Conservation (phyloP, 345 rosid genomes). For the Aegle marmelos region DNA sequence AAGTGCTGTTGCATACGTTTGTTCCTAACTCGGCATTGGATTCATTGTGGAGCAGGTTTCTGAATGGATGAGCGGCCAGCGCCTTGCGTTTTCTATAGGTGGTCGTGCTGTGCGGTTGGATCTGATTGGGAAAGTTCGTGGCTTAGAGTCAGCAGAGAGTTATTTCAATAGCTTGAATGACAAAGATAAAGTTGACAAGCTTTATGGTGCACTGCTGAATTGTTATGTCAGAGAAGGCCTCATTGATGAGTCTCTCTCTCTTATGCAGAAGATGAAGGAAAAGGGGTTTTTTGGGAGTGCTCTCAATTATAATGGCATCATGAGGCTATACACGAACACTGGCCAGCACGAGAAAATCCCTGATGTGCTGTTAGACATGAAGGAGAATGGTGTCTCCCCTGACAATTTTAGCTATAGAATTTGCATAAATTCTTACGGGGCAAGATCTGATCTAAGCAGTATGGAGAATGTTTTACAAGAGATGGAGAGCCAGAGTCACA, state of each 20-base stretch:
- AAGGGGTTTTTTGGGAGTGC: slow-evolving; percentile 26
- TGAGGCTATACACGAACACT: slow-evolving; percentile 32
- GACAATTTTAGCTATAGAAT: slow-evolving; percentile 43
- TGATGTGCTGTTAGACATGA: slow-evolving; percentile 39
- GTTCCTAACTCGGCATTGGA: background rate
- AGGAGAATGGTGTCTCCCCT: slow-evolving; percentile 33
- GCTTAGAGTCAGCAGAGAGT: slow-evolving; percentile 36
- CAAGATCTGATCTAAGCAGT: slow-evolving; percentile 27
- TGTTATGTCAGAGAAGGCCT: slow-evolving; percentile 43
- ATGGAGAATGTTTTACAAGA: slow-evolving; percentile 39
- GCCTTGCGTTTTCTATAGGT: slow-evolving; percentile 18
- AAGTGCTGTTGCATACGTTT: background rate
- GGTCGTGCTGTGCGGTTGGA: slow-evolving; percentile 43
- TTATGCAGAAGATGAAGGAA: slow-evolving; percentile 40
- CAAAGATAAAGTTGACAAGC: slow-evolving; percentile 28
- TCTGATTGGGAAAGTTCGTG: slow-evolving; percentile 41
- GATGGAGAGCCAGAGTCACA: slow-evolving; percentile 26
- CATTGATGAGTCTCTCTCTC: slow-evolving; percentile 37
- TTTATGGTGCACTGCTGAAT: slow-evolving; percentile 45
- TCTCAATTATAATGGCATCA: slow-evolving; percentile 34
- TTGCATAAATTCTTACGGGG: slow-evolving; percentile 37
- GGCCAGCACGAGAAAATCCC: slow-evolving; percentile 37
- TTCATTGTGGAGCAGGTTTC: slow-evolving; percentile 35
- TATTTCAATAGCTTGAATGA: slow-evolving; percentile 34
- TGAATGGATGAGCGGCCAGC: slow-evolving; percentile 31